A percentile compares a stretch with the other conserved stretches of the same genome.
phyloP scores from a whole-genome alignment of 2,329 filamentous ascomycete genomes.

The Bipolaris sorokiniana region DNA sequence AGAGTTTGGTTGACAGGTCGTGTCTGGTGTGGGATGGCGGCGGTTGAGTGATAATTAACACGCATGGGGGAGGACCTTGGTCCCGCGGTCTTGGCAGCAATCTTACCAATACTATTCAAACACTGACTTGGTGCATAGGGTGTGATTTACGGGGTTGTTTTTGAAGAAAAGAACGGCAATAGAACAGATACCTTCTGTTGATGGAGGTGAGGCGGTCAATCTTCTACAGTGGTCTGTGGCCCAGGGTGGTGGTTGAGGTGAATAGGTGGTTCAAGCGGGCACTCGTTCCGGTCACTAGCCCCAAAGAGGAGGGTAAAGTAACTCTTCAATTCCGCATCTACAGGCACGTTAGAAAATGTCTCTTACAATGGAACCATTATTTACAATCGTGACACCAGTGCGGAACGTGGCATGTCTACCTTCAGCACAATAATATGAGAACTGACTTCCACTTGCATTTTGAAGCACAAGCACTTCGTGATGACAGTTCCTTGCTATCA shows the following conservation, averaged over 20 bases:
- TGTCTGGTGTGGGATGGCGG: neutral
- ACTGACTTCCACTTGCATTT: neutral
- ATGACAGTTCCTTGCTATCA: neutral
- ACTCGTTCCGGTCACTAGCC: neutral
- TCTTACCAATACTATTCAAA: neutral
- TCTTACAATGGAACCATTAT: too few species aligned
- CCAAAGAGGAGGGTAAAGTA: neutral
- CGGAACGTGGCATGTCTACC: neutral
- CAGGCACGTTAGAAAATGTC: neutral
- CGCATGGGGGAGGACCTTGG: neutral
- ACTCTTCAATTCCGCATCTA: neutral
- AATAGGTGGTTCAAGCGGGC: neutral
- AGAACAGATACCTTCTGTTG: neutral
- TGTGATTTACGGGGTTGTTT: neutral
- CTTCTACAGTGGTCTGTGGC: too few species aligned
- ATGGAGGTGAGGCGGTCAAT: neutral
- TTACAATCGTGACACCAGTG: neutral
- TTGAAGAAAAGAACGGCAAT: too few species aligned
- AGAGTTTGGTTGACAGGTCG: neutral
- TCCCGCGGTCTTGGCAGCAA: neutral
- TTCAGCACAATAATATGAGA: neutral
- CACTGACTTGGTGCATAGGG: neutral
- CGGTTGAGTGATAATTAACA: neutral
- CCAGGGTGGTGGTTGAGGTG: neutral
- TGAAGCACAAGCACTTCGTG: neutral